Base-by-base conservation (phyloP, 257 asterid genomes). In the Mentha longifolia region DNA sequence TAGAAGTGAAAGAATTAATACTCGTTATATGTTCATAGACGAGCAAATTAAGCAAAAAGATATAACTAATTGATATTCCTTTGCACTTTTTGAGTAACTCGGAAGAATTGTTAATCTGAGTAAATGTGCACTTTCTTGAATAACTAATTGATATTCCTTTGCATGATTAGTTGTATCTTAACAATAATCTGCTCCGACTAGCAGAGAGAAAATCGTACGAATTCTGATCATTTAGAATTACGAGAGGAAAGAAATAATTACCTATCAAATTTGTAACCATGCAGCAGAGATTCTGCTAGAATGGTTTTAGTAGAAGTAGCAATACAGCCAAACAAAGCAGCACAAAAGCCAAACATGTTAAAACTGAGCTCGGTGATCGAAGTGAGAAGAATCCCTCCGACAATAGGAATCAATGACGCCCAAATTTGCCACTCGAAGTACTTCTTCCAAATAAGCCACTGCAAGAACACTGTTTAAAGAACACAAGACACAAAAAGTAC, bases 211-310 rank as follows among this genome's bases (percentile, higher is more conserved):
- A 31, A 14, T 31, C 43, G 5, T n/a, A 31, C 0, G 39, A 12
- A 31, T 25, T 25, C 61, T 25, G 17, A 61, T 61, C 31, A 61
- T 15, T 20, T 15, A 15, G 5, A 61, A 8, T 4, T 17, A 70
- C 2, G 16, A 35, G 31, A 19, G 39, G 19, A 56, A n/a, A 41
- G 42, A 60, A 67, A 45, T 14, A 3, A 9, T 67, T 79, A 89
- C 94, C 97, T 88, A 76, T 90, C 94, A 54, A 90, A 90, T 70
- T 90, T 90, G 86, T 85, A 88, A 9, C 94, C 96, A 65, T 86
- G 92, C 76, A 90, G 78, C 69, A 88, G 67, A 66, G 96, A 90
- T 73, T 90, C 96, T 0, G 97, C 96, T 65, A 90, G 88, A 81
- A 90, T 90, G 39, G 96, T 88, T 70, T 90, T 90, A 6, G 94